Conservation (phyloP, 768 basidiomycete species). For the Tephrocybe sp. region DNA sequence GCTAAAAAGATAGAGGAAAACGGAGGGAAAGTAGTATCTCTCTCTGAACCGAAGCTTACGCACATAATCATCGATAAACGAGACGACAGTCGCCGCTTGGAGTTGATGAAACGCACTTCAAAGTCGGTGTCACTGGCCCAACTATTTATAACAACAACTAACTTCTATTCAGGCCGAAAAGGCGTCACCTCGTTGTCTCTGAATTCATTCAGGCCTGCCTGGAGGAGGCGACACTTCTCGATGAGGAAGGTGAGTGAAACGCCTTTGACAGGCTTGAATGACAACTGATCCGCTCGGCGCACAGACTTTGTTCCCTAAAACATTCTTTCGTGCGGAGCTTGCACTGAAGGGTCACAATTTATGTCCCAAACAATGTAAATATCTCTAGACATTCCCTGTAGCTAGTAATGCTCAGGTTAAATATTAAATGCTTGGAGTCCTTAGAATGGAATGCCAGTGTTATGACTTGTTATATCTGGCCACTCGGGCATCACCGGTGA, state of each 20-base stretch:
- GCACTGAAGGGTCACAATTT: no score
- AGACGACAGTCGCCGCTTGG: constrained; percentile 68
- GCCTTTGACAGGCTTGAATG: background rate
- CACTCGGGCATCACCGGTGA: constrained; percentile 4
- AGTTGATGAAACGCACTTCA: constrained; percentile 68
- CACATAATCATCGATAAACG: constrained; percentile 85
- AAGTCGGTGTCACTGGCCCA: constrained; percentile 43
- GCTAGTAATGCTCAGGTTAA: no score
- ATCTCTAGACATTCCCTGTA: no score
- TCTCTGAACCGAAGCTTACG: constrained; percentile 78
- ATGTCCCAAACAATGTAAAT: no score
- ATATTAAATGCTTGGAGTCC: no score
- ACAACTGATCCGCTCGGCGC: background rate
- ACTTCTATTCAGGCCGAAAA: constrained; percentile 63
- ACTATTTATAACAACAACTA: background rate
- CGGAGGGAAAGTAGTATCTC: constrained; percentile 69
- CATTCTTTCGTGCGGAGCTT: background rate
- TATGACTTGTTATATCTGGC: constrained; percentile 12
- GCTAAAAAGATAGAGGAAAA: constrained; percentile 54
- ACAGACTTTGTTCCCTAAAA: constrained; percentile 26
- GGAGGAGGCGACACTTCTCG: constrained; percentile 79
- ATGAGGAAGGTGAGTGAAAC: constrained; percentile 73
- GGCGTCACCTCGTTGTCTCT: constrained; percentile 71
- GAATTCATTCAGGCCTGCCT: constrained; percentile 78
- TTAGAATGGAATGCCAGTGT: background rate